Percentiles rank a stretch among this genome's conserved stretches.
phyloP scores from a whole-genome alignment of 768 basidiomycete species.

The Termitomyces bulborhizus region DNA sequence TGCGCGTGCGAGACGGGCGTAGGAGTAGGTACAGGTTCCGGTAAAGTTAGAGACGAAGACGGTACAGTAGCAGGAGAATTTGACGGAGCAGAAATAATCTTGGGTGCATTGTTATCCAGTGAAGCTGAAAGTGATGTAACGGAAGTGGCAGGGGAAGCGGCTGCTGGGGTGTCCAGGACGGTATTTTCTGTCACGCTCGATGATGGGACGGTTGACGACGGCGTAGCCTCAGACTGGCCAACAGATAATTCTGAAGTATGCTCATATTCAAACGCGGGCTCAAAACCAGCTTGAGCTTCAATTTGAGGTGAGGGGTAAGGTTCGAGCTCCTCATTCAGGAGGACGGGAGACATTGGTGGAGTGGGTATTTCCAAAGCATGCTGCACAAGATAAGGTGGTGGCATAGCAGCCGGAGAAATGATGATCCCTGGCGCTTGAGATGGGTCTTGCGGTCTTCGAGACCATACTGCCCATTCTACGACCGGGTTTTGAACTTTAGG shows the following conservation, averaged over 20 bases:
- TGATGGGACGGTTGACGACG: constrained; percentile 33
- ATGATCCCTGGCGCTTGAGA: constrained; percentile 63
- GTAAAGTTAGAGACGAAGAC: background rate
- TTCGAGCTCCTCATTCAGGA: constrained; percentile 13
- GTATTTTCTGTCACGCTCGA: constrained; percentile 46
- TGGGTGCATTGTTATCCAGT: constrained; percentile 21
- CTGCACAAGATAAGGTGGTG: constrained; percentile 52
- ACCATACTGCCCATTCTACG: constrained; percentile 61
- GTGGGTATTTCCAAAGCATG: constrained; percentile 48
- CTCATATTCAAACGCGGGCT: background rate
- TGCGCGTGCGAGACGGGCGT: constrained; percentile 23
- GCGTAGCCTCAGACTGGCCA: constrained; percentile 5
- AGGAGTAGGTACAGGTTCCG: constrained; percentile 6
- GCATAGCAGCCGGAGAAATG: constrained; percentile 57
- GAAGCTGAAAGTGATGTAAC: constrained; percentile 39
- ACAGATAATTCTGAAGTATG: background rate
- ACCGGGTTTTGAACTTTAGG: constrained; percentile 3
- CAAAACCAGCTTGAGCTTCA: background rate
- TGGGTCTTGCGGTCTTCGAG: constrained; percentile 62
- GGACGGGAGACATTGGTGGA: constrained; percentile 38
- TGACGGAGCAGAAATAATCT: background rate
- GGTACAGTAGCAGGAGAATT: constrained; percentile 1
- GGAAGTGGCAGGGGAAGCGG: constrained; percentile 54
- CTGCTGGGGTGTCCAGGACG: constrained; percentile 42
- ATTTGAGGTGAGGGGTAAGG: background rate